These are phyloP conservation scores for Fraxinus sp. DNA, from an alignment of 305 asterid species.

Conservation along the genomic window DNA sequence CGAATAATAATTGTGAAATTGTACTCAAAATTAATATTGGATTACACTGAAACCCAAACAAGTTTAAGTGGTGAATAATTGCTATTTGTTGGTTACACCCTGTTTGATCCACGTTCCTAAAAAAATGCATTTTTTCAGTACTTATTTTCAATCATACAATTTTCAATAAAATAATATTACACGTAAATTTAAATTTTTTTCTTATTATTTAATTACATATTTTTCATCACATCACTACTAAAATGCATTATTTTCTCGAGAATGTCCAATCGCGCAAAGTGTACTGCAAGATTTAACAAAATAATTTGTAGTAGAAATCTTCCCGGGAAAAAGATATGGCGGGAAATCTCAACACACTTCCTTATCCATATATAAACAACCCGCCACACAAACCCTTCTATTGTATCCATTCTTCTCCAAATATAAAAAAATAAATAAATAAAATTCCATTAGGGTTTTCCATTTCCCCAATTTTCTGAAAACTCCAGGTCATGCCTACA, in stretches of 20 bases:
- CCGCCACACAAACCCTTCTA: not conserved
- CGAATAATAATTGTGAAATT: not conserved
- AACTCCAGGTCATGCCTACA: not conserved
- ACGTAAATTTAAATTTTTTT: too few relatives aligned
- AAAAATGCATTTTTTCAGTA: too few relatives aligned
- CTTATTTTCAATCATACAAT: too few relatives aligned
- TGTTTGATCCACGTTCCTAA: too few relatives aligned
- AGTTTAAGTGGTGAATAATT: not conserved
- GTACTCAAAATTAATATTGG: not conserved
- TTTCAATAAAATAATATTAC: too few relatives aligned
- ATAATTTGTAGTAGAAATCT: not conserved
- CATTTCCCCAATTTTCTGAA: not conserved
- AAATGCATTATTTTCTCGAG: too few relatives aligned
- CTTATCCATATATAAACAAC: not conserved
- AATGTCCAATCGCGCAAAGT: too few relatives aligned
- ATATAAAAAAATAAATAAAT: not conserved
- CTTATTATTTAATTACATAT: too few relatives aligned
- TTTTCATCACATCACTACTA: too few relatives aligned
- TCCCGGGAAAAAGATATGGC: conserved; percentile 6
- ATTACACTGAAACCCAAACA: not conserved
- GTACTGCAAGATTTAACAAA: not conserved
- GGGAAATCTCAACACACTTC: not conserved
- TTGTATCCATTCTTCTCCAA: not conserved
- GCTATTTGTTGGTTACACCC: not conserved
- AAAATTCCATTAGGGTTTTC: not conserved